These are phyloP conservation scores for Starmerella gropengiesseri DNA, from an alignment of 805 yeast species.

Conservation along the genomic window DNA sequence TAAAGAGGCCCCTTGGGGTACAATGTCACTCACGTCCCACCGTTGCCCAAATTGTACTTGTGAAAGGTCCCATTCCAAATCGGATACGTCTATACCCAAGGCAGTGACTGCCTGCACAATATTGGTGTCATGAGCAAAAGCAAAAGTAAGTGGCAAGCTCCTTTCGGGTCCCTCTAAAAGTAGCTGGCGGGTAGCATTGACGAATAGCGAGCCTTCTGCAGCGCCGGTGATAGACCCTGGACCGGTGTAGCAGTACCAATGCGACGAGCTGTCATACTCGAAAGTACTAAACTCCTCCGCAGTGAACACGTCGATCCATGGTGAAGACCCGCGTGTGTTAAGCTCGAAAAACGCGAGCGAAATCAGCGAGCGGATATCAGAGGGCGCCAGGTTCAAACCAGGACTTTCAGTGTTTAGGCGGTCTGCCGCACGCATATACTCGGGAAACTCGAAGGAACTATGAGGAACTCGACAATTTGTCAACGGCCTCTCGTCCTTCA, in stretches of 20 bases:
- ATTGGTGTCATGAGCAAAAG: conserved; percentile 51
- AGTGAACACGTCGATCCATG: conserved; percentile 29
- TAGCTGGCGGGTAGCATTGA: conserved; percentile 41
- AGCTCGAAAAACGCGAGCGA: conserved; percentile 39
- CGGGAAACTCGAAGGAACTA: conserved; percentile 7
- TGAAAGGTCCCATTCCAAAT: conserved; percentile 31
- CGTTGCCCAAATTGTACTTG: conserved; percentile 37
- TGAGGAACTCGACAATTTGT: conserved; percentile 1
- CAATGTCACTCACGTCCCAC: conserved; percentile 37
- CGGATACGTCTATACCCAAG: conserved; percentile 38
- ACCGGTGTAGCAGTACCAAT: conserved; percentile 25
- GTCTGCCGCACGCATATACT: conserved; percentile 19
- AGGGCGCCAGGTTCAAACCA: conserved; percentile 31
- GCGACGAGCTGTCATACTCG: conserved; percentile 20
- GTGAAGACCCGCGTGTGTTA: conserved; percentile 38
- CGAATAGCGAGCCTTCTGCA: conserved; percentile 36
- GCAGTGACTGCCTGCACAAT: conserved; percentile 40
- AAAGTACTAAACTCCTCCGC: conserved; percentile 25
- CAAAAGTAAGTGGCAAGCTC: conserved; percentile 35
- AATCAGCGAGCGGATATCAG: conserved; percentile 36
- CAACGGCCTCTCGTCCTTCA: conserved; percentile 11
- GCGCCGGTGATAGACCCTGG: conserved; percentile 24
- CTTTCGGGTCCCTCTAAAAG: conserved; percentile 33
- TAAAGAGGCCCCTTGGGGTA: conserved; percentile 26
- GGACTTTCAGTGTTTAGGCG: conserved; percentile 22